Percentiles rank a stretch among this genome's conserved stretches.
Evolutionary conservation across 768 basidiomycete species (phyloP).

Genomic region (Calocera cornea): DNA sequence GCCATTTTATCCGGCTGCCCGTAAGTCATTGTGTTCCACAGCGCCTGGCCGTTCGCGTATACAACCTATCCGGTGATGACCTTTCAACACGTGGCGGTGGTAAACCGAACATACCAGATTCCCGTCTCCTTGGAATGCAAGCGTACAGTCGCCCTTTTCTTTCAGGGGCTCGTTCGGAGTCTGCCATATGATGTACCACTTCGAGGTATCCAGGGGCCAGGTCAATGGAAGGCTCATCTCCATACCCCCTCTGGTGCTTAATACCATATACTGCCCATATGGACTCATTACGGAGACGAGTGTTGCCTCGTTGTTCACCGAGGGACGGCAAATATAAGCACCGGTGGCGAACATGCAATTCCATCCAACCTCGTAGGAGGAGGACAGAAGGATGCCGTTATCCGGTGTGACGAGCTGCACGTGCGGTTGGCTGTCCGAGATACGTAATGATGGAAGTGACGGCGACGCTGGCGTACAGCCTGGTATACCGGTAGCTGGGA

Average conservation of each 20-base stretch:
- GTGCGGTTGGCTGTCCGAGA: constrained; percentile 14
- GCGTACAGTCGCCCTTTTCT: constrained; percentile 4
- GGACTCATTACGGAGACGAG: constrained; percentile 14
- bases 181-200: constrained; percentile 15
- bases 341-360: constrained; percentile 6
- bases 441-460: background rate
- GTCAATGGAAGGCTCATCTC: constrained; percentile 8
- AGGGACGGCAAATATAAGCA: constrained; percentile 10
- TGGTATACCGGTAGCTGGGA: constrained; percentile 5
- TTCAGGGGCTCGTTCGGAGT: constrained; percentile 10
- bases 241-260: constrained; percentile 1
- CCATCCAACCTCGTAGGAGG: constrained; percentile 9
- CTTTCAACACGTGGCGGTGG: background rate
- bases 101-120: constrained; percentile 5
- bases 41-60: background rate
- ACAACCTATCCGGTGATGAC: background rate
- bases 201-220: constrained; percentile 11
- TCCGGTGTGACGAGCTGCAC: constrained; percentile 8
- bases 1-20: background rate
- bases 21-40: background rate
- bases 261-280: constrained; percentile 15
- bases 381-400: constrained; percentile 13
- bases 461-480: constrained; percentile 3
- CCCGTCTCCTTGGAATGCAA: constrained; percentile 18
- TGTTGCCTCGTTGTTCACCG: constrained; percentile 5